These are phyloP conservation scores for Lasiosphaeria ovina DNA, from an alignment of 495 filamentous ascomycete genomes.

Conservation along the genomic window DNA sequence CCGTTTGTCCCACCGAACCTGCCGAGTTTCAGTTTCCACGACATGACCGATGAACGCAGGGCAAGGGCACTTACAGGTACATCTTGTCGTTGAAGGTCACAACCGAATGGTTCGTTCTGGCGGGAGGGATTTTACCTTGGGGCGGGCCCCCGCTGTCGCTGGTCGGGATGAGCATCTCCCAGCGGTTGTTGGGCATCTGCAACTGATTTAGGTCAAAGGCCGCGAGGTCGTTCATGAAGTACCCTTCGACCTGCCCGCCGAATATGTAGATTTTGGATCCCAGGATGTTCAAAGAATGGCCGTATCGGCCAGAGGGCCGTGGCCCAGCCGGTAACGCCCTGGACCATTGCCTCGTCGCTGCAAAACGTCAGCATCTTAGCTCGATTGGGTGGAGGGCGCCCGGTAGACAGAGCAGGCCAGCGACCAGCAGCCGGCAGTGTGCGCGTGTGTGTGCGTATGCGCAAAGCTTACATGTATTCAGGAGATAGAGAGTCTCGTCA, in stretches of 20 bases:
- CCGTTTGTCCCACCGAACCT: constrained; percentile 98
- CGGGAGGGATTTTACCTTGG: constrained; percentile 72
- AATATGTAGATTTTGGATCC: constrained; percentile 97
- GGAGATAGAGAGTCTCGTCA: constrained; percentile 92
- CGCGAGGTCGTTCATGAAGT: constrained; percentile 97
- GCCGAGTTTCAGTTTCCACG: constrained; percentile 22
- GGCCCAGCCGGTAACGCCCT: constrained; percentile 79
- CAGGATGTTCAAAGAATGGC: constrained; percentile 92
- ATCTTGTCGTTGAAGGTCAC: constrained; percentile 92
- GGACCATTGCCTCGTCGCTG: constrained; percentile 98
- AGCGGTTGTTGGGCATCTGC: constrained; percentile 81
- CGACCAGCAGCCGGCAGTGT: background rate
- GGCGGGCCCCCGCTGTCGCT: constrained; percentile 66
- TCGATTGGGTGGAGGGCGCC: no score
- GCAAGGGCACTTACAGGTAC: constrained; percentile 67
- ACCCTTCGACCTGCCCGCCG: constrained; percentile 94
- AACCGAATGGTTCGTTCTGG: constrained; percentile 92
- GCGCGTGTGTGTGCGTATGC: background rate
- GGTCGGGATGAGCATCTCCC: constrained; percentile 85
- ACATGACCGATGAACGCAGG: background rate
- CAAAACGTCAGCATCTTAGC: constrained; percentile 21
- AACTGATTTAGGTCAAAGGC: constrained; percentile 95
- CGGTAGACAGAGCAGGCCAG: no score
- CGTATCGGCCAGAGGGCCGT: constrained; percentile 87
- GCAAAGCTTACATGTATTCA: constrained; percentile 85